Evolutionary conservation across 192 early-diverging fungal species (phyloP).

Genomic region (Coemansia sp.): DNA sequence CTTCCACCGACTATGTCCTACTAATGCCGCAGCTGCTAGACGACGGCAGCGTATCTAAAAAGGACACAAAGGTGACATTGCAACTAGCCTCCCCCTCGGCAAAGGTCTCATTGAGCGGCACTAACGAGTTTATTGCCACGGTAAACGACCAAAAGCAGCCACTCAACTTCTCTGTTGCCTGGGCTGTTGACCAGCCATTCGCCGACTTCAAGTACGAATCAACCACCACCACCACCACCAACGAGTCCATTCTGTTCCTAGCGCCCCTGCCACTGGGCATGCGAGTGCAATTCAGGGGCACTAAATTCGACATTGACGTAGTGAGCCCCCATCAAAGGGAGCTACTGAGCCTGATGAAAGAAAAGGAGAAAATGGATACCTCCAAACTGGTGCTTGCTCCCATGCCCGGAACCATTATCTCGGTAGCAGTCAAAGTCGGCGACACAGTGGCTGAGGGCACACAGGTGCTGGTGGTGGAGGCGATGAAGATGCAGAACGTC

Average conservation of each 20-base stretch:
- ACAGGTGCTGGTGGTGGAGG: constrained; percentile 87
- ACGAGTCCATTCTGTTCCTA: constrained; percentile 65
- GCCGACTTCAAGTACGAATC: constrained; percentile 41
- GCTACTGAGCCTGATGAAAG: constrained; percentile 69
- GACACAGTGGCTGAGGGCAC: constrained; percentile 78
- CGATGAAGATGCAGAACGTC: constrained; percentile 99
- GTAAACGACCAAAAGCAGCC: constrained; percentile 20
- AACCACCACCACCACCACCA: not conserved
- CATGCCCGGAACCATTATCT: constrained; percentile 90
- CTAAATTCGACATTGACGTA: constrained; percentile 76
- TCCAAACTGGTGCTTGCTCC: constrained; percentile 75
- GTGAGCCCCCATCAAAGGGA: constrained; percentile 61
- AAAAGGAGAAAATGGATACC: constrained; percentile 70
- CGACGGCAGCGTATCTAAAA: constrained; percentile 43
- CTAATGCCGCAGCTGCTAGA: constrained; percentile 54
- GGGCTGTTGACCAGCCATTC: constrained; percentile 75
- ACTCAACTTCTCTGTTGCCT: constrained; percentile 48
- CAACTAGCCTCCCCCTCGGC: not conserved
- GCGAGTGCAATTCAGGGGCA: constrained; percentile 78
- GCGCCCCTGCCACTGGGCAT: constrained; percentile 73
- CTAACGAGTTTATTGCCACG: constrained; percentile 28
- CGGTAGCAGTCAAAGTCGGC: constrained; percentile 74
- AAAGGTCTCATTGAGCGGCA: constrained; percentile 2
- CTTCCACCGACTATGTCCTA: not conserved
- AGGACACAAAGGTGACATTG: constrained; percentile 11